These are phyloP conservation scores for Pueraria montana DNA, from an alignment of 306 rosid species.

Conservation along the genomic window DNA sequence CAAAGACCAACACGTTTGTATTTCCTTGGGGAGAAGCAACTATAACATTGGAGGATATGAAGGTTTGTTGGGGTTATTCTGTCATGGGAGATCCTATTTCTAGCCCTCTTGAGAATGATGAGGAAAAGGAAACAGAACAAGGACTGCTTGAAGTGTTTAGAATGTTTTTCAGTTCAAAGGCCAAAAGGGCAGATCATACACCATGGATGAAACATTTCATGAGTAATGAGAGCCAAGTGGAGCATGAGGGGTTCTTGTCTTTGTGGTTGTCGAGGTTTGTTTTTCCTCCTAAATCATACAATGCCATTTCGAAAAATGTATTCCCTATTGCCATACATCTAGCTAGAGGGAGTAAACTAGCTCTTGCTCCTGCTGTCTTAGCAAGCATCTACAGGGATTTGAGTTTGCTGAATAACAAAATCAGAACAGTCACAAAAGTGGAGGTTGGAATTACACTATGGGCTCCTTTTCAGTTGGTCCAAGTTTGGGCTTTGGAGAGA, in stretches of 20 bases:
- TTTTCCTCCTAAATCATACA: conserved; percentile 35
- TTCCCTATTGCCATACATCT: conserved; percentile 59
- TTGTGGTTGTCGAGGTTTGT: conserved; percentile 69
- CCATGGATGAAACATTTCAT: conserved; percentile 61
- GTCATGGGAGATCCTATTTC: conserved; percentile 52
- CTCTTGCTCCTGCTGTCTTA: conserved; percentile 69
- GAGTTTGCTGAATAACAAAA: conserved; percentile 18
- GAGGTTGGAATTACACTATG: background rate
- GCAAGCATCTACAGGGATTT: conserved; percentile 60
- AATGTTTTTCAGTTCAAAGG: conserved; percentile 1
- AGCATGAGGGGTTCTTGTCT: conserved; percentile 61
- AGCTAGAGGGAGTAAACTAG: conserved; percentile 59
- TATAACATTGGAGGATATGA: conserved; percentile 63
- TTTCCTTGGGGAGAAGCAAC: conserved; percentile 74
- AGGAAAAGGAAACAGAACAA: conserved; percentile 23
- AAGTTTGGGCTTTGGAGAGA: conserved; percentile 70
- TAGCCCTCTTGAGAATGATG: conserved; percentile 27
- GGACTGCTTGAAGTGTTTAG: background rate
- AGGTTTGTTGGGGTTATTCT: conserved; percentile 56
- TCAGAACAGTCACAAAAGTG: background rate
- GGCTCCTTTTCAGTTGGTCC: conserved; percentile 63
- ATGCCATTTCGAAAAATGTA: conserved; percentile 16
- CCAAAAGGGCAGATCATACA: conserved; percentile 32
- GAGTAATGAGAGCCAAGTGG: conserved; percentile 49
- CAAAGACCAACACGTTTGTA: conserved; percentile 57